Conservation (phyloP, 2,329 filamentous ascomycete genomes). For the Fusarium pseudoanthophilum region DNA sequence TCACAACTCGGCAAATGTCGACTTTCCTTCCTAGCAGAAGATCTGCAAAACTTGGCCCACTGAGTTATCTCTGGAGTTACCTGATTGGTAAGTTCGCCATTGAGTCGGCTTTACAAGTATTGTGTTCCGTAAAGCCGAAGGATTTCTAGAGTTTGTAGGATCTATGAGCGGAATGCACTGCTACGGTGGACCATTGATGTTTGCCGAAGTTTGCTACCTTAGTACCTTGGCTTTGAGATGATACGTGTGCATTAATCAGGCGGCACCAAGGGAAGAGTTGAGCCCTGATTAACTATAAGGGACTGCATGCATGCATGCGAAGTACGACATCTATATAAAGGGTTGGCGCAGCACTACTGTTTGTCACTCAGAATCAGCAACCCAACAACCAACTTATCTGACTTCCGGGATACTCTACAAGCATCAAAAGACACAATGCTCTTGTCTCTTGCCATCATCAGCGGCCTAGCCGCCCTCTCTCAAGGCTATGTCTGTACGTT, state of each 20-base stretch:
- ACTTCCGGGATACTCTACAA: accelerated
- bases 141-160: background rate
- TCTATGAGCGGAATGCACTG: too few species aligned
- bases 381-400: accelerated
- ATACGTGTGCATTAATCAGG: background rate
- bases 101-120: background rate
- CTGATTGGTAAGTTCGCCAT: background rate
- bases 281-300: accelerated
- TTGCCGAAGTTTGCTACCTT: background rate
- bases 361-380: background rate
- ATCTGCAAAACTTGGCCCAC: too few species aligned
- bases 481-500: background rate
- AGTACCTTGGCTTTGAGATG: background rate
- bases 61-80: too few species aligned
- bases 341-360: background rate
- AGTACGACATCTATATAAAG: background rate
- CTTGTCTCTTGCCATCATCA: background rate
- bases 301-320: accelerated
- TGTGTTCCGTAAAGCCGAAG: background rate
- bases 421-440: background rate
- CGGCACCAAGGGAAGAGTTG: too few species aligned
- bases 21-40: too few species aligned
- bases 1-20: too few species aligned
- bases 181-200: background rate
- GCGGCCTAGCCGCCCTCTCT: background rate